Evolutionary conservation across 441 rosid genomes (phyloP).

Genomic region (Populus hybrid): DNA sequence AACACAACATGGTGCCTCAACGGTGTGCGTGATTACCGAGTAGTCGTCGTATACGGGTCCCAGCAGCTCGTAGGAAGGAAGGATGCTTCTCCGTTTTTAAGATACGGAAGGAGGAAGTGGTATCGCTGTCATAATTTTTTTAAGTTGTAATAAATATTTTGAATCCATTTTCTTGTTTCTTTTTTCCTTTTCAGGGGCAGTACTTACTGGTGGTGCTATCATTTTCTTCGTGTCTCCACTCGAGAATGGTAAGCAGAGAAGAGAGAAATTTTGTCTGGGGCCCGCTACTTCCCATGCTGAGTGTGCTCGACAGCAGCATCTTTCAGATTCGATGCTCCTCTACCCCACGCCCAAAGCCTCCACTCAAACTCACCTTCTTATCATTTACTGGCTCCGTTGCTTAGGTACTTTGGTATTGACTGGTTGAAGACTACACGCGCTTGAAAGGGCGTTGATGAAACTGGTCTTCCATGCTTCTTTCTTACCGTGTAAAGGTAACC

Average conservation of each 20-base stretch:
- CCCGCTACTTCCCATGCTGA: conserved; percentile 39
- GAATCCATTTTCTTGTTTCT: neutral
- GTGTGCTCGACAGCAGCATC: conserved; percentile 30
- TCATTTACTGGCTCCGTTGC: too few relatives aligned
- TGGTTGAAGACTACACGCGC: conserved; percentile 21
- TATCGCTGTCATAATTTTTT: neutral
- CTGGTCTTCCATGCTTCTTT: neutral
- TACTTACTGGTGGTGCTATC: neutral
- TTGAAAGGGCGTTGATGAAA: neutral
- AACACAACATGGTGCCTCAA: neutral
- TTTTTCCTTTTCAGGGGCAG: neutral
- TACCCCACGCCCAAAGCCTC: conserved; percentile 10
- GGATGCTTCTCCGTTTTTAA: neutral
- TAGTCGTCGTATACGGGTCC: neutral
- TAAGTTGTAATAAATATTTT: too few relatives aligned
- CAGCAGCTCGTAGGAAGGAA: neutral
- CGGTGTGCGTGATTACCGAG: neutral
- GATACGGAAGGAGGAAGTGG: neutral
- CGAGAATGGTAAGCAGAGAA: neutral
- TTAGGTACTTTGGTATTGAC: neutral
- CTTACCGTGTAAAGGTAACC: conserved; percentile 21
- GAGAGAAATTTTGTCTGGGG: conserved; percentile 26
- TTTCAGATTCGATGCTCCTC: conserved; percentile 11
- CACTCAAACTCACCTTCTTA: neutral
- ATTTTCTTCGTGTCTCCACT: neutral